Evolutionary conservation across 129 eudicot genomes (phyloP).

Genomic region (Centrapalus pauciflorus): DNA sequence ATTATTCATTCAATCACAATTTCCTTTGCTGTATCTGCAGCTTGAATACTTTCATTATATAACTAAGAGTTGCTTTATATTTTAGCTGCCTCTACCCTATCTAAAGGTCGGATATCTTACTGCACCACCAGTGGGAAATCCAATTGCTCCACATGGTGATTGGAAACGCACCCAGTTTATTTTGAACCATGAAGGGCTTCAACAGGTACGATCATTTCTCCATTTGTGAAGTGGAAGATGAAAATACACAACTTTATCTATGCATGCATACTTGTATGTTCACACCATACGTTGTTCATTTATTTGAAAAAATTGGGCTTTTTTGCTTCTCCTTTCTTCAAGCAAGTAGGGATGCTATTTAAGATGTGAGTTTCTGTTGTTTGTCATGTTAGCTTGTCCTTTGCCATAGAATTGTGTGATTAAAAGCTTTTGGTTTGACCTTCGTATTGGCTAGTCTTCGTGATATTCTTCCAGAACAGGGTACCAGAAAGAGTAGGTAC

Average conservation of each 20-base stretch:
- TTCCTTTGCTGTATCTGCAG: neutral
- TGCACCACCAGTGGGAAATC: constrained; percentile 79
- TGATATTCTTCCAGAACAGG: too few relatives aligned
- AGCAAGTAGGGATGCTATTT: neutral
- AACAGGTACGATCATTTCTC: constrained; percentile 45
- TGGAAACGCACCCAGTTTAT: constrained; percentile 87
- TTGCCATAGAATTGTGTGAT: too few relatives aligned
- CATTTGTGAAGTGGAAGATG: neutral
- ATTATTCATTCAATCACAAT: too few relatives aligned
- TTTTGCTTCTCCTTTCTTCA: neutral
- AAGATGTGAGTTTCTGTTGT: neutral
- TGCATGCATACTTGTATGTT: neutral
- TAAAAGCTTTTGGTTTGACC: too few relatives aligned
- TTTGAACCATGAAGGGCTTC: constrained; percentile 86
- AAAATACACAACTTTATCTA: neutral
- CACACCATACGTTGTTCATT: neutral
- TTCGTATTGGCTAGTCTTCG: too few relatives aligned
- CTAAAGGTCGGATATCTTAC: constrained; percentile 92
- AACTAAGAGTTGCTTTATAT: constrained; percentile 16
- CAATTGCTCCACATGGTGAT: constrained; percentile 82
- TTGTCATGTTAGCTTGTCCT: neutral
- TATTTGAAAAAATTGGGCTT: neutral
- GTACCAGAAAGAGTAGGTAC: too few relatives aligned
- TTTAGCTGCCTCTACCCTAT: constrained; percentile 90
- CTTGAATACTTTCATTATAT: neutral